A percentile compares a stretch with the other conserved stretches of the same genome.
These are phyloP conservation scores for Oehlia diaphana DNA, from an alignment of 192 early-diverging fungal genomes.

Conservation along the genomic window DNA sequence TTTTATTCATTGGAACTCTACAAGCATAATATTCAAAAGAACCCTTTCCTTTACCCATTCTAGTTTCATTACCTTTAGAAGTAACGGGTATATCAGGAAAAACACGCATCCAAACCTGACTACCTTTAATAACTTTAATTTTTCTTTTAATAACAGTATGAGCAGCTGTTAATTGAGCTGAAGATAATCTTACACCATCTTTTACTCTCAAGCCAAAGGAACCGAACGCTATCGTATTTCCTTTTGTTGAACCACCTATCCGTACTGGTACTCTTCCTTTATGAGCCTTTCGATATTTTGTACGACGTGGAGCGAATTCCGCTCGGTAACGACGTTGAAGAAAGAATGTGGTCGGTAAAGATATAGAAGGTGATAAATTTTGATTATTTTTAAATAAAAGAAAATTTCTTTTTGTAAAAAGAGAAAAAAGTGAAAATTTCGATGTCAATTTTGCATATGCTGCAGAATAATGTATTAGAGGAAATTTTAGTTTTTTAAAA, in stretches of 20 bases:
- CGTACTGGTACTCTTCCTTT: slow-evolving; percentile 85
- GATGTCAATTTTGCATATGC: no score
- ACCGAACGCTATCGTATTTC: slow-evolving; percentile 84
- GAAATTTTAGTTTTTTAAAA: neutral
- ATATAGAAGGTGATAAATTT: neutral
- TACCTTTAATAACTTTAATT: slow-evolving; percentile 86
- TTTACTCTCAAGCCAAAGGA: slow-evolving; percentile 91
- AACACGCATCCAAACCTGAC: slow-evolving; percentile 80
- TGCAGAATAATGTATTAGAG: neutral
- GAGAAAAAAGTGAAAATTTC: neutral
- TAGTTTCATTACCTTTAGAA: slow-evolving; percentile 84
- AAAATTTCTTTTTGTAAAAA: neutral
- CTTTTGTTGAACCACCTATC: slow-evolving; percentile 82
- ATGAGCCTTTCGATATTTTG: slow-evolving; percentile 80
- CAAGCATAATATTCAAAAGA: slow-evolving; percentile 91
- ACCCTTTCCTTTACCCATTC: slow-evolving; percentile 99
- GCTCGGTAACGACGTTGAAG: slow-evolving; percentile 55
- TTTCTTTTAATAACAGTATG: slow-evolving; percentile 73
- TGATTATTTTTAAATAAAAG: neutral
- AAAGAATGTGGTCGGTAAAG: slow-evolving; percentile 34
- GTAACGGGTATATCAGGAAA: slow-evolving; percentile 94
- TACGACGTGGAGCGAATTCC: slow-evolving; percentile 73
- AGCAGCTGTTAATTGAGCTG: slow-evolving; percentile 79
- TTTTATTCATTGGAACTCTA: slow-evolving; percentile 83
- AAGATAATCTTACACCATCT: slow-evolving; percentile 78